A percentile compares a stretch with the other conserved stretches of the same genome.
Conservation (phyloP, 2,329 filamentous ascomycete genomes). For the Trichophyton equinum region DNA sequence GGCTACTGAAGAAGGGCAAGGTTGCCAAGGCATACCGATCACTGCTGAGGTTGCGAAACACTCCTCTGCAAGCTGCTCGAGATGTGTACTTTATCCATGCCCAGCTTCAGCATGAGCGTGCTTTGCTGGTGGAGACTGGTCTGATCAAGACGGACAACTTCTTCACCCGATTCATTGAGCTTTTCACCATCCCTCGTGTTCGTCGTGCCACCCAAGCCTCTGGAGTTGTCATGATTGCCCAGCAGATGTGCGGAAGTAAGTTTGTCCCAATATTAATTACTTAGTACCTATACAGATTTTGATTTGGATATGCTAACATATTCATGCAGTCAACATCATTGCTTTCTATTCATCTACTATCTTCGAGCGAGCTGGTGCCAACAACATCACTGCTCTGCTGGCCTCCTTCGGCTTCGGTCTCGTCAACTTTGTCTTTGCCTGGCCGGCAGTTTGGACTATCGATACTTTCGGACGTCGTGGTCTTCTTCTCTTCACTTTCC, state of each 20-base stretch:
- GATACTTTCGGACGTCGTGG: slow-evolving; percentile 53
- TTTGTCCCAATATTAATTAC: slow-evolving; percentile 11
- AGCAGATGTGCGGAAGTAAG: slow-evolving; percentile 26
- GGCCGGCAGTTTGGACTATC: slow-evolving; percentile 53
- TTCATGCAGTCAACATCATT: slow-evolving; percentile 48
- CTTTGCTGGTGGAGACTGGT: slow-evolving; percentile 30
- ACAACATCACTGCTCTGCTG: slow-evolving; percentile 40
- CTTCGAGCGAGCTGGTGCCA: slow-evolving; percentile 31
- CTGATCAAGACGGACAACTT: slow-evolving; percentile 38
- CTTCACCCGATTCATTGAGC: slow-evolving; percentile 26
- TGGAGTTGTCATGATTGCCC: slow-evolving; percentile 22
- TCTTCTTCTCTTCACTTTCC: slow-evolving; percentile 53
- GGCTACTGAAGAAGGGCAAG: slow-evolving; percentile 54
- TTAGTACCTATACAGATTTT: slow-evolving; percentile 1
- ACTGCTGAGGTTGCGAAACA: slow-evolving; percentile 47
- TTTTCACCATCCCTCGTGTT: slow-evolving; percentile 23
- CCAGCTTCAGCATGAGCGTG: slow-evolving; percentile 21
- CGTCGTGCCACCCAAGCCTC: slow-evolving; percentile 21
- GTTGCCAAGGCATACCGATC: slow-evolving; percentile 50
- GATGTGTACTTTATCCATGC: slow-evolving; percentile 48
- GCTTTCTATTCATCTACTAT: slow-evolving; percentile 53
- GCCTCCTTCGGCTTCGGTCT: slow-evolving; percentile 51
- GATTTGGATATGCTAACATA: neutral
- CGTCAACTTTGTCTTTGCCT: slow-evolving; percentile 53
- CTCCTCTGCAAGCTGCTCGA: slow-evolving; percentile 46